Evolutionary conservation across 2,329 filamentous ascomycete species (phyloP), one percentile per base, ranked within the genome.

Genomic region (Alternaria longipes): DNA sequence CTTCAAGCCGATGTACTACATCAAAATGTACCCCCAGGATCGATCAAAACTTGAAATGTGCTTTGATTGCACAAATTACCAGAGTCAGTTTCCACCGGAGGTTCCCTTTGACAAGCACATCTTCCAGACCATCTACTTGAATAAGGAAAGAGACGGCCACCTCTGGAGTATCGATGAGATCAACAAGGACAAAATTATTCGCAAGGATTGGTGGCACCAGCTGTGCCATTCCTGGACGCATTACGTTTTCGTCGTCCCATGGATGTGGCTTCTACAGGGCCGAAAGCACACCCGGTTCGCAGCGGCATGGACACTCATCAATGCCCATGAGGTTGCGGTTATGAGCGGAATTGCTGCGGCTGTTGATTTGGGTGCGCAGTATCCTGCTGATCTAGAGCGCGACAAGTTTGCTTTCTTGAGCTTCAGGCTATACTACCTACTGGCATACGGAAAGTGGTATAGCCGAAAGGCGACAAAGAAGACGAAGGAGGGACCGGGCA

Each of bases 61-160:
- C 58, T 93, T 92, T 77, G 89, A 93, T 75, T 91, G 89, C 79
- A 90, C 88, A 38, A 91, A 91, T 74, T 92, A 92, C 77, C 90
- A 93, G 74, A 84, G 88, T 45, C 90, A 92, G 72, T 90, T 93
- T 64, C 77, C 78, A 5, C 87, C 87, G 1, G 75, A 81, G 2
- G 80, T 85, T 0, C 81, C 83, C 0, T 84, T 85, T 54, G 83
- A 86, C 26, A 82, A 86, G 53, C 89, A 91, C 68, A 85, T 92
- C 16, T 92, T 91, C 74, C 90, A 93, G 67, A 89, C 86, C 8
- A 90, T 90, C 54, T 90, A 89, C 71, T 81, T 90, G 5, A 86
- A 90, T 75, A 87, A 88, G 59, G 78, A 83, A 4, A 73, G 83
- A 2, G 82, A 85, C 62, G 76, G 79, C 8, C 76, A 88, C 28